Evolutionary conservation across 495 filamentous ascomycete genomes (phyloP).

Genomic region (Hypoxylon intermedium): DNA sequence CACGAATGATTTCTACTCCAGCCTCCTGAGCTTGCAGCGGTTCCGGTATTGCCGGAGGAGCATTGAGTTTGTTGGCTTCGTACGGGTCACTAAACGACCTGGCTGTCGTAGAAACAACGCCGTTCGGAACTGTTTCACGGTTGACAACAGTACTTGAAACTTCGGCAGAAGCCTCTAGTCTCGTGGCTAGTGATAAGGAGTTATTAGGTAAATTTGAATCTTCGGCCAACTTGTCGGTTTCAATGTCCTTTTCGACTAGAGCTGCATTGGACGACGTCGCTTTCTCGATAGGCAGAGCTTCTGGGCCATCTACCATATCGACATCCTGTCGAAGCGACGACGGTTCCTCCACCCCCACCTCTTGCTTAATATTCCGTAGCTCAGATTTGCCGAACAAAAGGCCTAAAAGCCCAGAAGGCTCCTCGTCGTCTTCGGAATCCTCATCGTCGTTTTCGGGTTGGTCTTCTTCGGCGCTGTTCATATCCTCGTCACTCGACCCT

Average conservation of each 20-base stretch:
- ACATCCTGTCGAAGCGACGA: conserved; percentile 14
- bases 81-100: conserved; percentile 11
- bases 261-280: not conserved
- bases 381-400: conserved; percentile 64
- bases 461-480: conserved; percentile 46
- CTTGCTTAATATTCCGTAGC: conserved; percentile 52
- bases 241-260: not conserved
- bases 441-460: conserved; percentile 56
- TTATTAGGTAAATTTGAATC: conserved; percentile 1
- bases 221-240: not conserved
- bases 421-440: conserved; percentile 59
- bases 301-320: conserved; percentile 22
- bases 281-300: not conserved
- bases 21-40: conserved; percentile 31
- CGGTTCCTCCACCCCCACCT: conserved; percentile 17
- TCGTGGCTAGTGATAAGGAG: not conserved
- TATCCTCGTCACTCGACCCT: conserved; percentile 69
- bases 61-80: conserved; percentile 17
- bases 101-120: not conserved
- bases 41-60: conserved; percentile 9
- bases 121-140: not conserved
- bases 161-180: not conserved
- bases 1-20: conserved; percentile 35
- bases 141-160: not conserved
- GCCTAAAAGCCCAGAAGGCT: conserved; percentile 68